Conservation (phyloP, 495 filamentous ascomycete genomes). For the Cercophora scortea region DNA sequence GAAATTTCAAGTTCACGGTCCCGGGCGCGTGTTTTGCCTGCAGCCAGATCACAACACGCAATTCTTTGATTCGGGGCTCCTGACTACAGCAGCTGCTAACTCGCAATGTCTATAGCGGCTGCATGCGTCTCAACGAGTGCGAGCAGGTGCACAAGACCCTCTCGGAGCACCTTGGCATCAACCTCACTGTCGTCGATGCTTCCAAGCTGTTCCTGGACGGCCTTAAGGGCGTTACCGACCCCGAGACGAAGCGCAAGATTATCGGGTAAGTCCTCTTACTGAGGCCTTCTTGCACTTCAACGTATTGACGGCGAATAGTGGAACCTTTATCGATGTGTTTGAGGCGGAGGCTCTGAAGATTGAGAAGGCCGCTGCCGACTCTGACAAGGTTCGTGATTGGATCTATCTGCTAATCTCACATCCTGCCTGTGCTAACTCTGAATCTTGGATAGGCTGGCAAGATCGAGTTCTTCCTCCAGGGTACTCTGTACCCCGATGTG, state of each 20-base stretch:
- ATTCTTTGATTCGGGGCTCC: too few species aligned
- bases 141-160: slow-evolving; percentile 69
- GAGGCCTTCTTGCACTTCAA: not conserved
- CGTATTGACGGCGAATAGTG: not conserved
- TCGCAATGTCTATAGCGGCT: slow-evolving; percentile 65
- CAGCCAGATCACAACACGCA: too few species aligned
- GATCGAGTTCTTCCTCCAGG: slow-evolving; percentile 19
- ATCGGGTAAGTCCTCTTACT: slow-evolving; percentile 46
- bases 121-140: slow-evolving; percentile 83
- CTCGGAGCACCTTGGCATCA: slow-evolving; percentile 71
- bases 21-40: too few species aligned
- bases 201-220: slow-evolving; percentile 62
- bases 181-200: slow-evolving; percentile 82
- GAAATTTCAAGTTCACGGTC: too few species aligned
- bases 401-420: slow-evolving; percentile 17
- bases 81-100: too few species aligned
- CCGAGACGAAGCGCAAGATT: slow-evolving; percentile 89
- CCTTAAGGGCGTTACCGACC: slow-evolving; percentile 69
- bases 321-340: slow-evolving; percentile 72
- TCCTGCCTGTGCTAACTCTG: slow-evolving; percentile 12
- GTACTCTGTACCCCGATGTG: slow-evolving; percentile 25
- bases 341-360: slow-evolving; percentile 73
- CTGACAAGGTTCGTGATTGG: slow-evolving; percentile 31
- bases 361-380: slow-evolving; percentile 54
- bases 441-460: slow-evolving; percentile 23